Percentiles rank a stretch among this genome's conserved stretches.
phyloP scores from a whole-genome alignment of 768 basidiomycete genomes.

The Lyophyllum semitale region DNA sequence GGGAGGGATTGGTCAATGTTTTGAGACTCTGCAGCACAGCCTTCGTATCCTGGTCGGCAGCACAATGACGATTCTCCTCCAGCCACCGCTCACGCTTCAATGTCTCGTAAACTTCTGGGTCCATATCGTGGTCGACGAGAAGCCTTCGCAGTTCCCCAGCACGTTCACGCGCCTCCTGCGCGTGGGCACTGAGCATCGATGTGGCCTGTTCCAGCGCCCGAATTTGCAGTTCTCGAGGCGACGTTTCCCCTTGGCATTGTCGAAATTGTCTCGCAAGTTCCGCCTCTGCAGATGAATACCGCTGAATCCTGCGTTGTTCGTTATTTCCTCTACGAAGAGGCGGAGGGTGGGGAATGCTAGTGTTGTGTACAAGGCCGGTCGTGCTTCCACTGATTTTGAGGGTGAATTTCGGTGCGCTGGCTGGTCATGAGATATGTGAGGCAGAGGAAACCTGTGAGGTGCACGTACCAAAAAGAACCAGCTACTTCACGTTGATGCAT shows the following conservation, averaged over 20 bases:
- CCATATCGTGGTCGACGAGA: conserved; percentile 38
- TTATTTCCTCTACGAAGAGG: neutral
- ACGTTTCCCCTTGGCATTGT: conserved; percentile 32
- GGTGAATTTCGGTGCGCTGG: neutral
- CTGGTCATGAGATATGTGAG: neutral
- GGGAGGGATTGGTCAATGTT: conserved; percentile 21
- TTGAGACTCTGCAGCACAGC: conserved; percentile 35
- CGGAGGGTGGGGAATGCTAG: neutral
- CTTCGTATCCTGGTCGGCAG: conserved; percentile 37
- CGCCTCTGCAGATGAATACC: conserved; percentile 47
- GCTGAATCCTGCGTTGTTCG: conserved; percentile 28
- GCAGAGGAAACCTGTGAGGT: too few relatives aligned
- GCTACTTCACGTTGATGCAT: neutral
- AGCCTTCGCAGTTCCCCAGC: conserved; percentile 38
- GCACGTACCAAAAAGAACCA: neutral
- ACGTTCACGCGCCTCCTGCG: conserved; percentile 44
- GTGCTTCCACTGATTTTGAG: neutral
- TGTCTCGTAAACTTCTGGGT: conserved; percentile 36
- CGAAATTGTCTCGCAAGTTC: conserved; percentile 37
- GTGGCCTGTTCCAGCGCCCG: conserved; percentile 46
- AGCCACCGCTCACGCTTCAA: conserved; percentile 52
- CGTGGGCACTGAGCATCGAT: conserved; percentile 42
- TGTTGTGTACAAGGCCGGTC: neutral
- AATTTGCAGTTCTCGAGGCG: conserved; percentile 48
- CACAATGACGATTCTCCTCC: conserved; percentile 45